Base-by-base conservation (phyloP, 2,329 filamentous ascomycete genomes). In the Knufia petricola region DNA sequence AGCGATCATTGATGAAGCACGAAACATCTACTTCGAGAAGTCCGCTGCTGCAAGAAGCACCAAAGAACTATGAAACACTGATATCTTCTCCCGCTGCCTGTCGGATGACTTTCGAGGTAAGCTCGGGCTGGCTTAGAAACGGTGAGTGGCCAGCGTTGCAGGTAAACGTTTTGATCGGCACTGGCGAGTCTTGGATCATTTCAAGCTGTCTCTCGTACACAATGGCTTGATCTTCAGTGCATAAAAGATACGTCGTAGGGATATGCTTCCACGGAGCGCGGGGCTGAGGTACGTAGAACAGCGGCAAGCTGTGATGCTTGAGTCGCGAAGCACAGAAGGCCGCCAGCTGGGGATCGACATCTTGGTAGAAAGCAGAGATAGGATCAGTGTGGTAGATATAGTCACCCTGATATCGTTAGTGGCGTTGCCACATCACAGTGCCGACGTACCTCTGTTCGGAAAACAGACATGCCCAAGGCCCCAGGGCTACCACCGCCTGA, bases 1-100 rank as follows among this genome's bases (percentile, higher is more conserved):
- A 65, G 70, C 64, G 32, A 71, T 84, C 12, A 74, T 84, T 49
- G 72, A 79, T 45, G 68, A 70, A 26, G 77, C 75, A 0, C 64
- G 68, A 46, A 59, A 68, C 51, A 59, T 64, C 2, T 81, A 79
- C 54, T 70, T 48, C 21, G 37, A 32, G 23, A 39, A 31, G 34
- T 23, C 17, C 15, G 36, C 19, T n/a, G 34, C 32, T 19, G 20
- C 21, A 31, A 37, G 15, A 37, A 30, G 30, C 17, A 23, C 17
- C 6, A 13, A 9, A 23, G 21, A 40, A 12, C 32, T 36, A n/a
- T 36, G 32, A 36, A n/a, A 36, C 15, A 36, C 13, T 17, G 6
- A 39, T 20, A 15, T 39, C 30, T 32, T 48, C 38, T 20, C 46
- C 37, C 68, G 47, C 50, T 24, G 39, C 50, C 20, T 37, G 32